A percentile compares a stretch with the other conserved stretches of the same genome.
Conservation (phyloP, 495 filamentous ascomycete species). For the Pyrenopolyporus hunteri region DNA sequence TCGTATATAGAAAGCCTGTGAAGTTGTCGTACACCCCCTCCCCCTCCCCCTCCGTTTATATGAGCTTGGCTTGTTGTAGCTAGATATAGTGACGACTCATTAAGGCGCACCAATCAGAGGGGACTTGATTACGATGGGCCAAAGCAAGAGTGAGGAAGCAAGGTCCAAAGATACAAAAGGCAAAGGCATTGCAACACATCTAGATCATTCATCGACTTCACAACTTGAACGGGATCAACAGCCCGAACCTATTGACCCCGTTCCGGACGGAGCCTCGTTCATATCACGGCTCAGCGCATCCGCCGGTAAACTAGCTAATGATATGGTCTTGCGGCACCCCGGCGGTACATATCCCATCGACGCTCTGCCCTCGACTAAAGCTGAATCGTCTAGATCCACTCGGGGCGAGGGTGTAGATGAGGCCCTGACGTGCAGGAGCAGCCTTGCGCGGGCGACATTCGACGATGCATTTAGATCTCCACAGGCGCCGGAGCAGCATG, state of each 20-base stretch:
- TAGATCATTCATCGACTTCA: slow-evolving; percentile 1
- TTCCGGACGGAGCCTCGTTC: neutral
- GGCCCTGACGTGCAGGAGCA: neutral
- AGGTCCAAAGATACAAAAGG: slow-evolving; percentile 15
- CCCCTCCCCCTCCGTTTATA: neutral
- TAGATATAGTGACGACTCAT: neutral
- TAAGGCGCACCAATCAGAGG: neutral
- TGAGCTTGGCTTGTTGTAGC: neutral
- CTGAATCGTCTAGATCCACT: slow-evolving; percentile 21
- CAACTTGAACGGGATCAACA: no score
- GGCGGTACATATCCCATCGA: neutral
- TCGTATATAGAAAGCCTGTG: neutral
- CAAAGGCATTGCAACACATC: slow-evolving; percentile 17
- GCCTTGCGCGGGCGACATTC: neutral
- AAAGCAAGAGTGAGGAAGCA: slow-evolving; percentile 2
- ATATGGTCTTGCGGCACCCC: slow-evolving; percentile 8
- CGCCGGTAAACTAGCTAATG: slow-evolving; percentile 20
- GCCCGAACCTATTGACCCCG: neutral
- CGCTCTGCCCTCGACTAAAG: slow-evolving; percentile 28
- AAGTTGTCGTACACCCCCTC: no score
- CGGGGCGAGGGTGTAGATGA: slow-evolving; percentile 1
- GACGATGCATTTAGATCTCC: slow-evolving; percentile 28
- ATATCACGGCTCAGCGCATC: slow-evolving; percentile 32
- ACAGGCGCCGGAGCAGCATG: slow-evolving; percentile 41
- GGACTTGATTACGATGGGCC: slow-evolving; percentile 10